Evolutionary conservation across 2,329 filamentous ascomycete genomes (phyloP).

Genomic region (Aspergillus pseudonomiae): DNA sequence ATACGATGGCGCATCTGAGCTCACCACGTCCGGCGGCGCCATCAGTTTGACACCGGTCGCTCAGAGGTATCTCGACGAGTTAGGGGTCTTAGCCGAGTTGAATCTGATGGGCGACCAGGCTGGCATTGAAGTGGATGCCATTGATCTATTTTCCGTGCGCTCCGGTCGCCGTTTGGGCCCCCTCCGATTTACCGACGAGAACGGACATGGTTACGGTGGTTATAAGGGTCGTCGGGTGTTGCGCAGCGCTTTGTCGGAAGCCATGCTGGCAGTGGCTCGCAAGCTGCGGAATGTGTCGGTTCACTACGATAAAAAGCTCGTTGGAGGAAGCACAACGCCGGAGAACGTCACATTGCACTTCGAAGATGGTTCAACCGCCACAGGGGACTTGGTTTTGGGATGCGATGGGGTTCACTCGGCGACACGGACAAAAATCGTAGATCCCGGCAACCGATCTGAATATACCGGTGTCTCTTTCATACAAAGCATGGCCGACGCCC

Average conservation of each 20-base stretch:
- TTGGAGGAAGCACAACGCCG: conserved; percentile 13
- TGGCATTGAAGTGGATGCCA: conserved; percentile 32
- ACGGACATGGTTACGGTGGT: conserved; percentile 26
- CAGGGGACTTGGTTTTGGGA: conserved; percentile 40
- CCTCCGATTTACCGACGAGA: conserved; percentile 33
- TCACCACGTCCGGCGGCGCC: conserved; percentile 38
- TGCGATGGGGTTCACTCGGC: conserved; percentile 45
- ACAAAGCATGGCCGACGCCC: conserved; percentile 34
- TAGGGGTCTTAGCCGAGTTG: conserved; percentile 37
- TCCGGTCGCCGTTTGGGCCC: conserved; percentile 33
- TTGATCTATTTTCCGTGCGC: conserved; percentile 37
- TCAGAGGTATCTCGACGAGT: conserved; percentile 36
- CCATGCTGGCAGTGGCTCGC: conserved; percentile 34
- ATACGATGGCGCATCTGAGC: conserved; percentile 32
- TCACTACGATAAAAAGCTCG: conserved; percentile 14
- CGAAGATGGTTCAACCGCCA: conserved; percentile 33
- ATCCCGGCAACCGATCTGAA: conserved; percentile 36
- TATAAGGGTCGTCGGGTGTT: conserved; percentile 37
- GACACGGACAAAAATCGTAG: conserved; percentile 38
- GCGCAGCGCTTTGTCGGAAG: conserved; percentile 35
- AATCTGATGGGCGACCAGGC: conserved; percentile 32
- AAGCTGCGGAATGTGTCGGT: conserved; percentile 16
- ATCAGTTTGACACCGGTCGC: conserved; percentile 42
- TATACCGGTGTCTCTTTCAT: conserved; percentile 46
- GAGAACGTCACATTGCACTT: conserved; percentile 32